Base-by-base conservation (phyloP, 2,329 filamentous ascomycete species). In the Mycocentrospora acerina region DNA sequence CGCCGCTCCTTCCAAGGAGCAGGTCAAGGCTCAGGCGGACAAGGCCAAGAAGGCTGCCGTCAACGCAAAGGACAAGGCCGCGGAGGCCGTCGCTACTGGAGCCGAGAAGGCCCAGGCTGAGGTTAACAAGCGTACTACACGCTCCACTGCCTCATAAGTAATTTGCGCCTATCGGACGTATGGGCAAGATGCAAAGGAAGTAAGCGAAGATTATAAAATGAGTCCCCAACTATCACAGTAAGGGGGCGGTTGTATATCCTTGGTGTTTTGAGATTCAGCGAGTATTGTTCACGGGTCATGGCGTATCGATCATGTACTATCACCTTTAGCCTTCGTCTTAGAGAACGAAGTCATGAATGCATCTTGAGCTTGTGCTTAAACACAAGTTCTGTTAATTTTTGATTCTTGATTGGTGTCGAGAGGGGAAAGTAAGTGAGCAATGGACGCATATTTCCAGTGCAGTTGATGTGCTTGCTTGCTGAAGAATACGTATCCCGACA, bases 41-140 rank as follows among this genome's bases (percentile, higher is more conserved):
- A 80, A 85, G 66, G 82, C 79, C 62, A 89, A 95, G 83, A 83
- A 86, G 71, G 77, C 80, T 35, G 86, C 82, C 12, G 66, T 69
- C 34, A 72, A 77, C 55, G 72, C 71, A 44, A 82, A 88, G 79
- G 81, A 80, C 57, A 85, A 91, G 77, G 82, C 81, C 35, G 82
- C 82, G 58, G 83, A 79, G 58, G 78, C 78, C 37, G 74, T 78
- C 43, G 73, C 75, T 46, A 77, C 76, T 40, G 78, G 78, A 34
- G 73, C 87, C 30, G 85, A 83, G 57, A 90, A 94, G 82, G 85
- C 81, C 53, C 88, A 94, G 82, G 71, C 75, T 36, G 80, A 81
- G 61, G 73, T 77, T 36, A 82, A 79, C 69, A 83, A 83, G 77
- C 73, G 80, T 54, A 74, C 68, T 39, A 80, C 78, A 16, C 64